A percentile compares a stretch with the other conserved stretches of the same genome.
phyloP scores from a whole-genome alignment of 2,329 filamentous ascomycete genomes.

The Colletotrichum orchidophilum region DNA sequence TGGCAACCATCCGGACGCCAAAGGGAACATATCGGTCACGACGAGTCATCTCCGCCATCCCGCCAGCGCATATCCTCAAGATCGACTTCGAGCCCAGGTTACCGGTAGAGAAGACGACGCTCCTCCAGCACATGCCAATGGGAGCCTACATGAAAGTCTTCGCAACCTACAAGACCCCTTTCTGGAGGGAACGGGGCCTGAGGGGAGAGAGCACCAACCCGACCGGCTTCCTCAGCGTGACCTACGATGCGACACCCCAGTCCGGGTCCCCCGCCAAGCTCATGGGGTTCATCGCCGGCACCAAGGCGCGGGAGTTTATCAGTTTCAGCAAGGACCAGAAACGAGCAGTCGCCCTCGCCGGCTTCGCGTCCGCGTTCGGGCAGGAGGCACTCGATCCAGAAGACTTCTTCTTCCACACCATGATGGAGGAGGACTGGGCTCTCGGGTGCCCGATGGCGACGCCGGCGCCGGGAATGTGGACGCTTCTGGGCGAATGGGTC shows the following conservation, averaged over 20 bases:
- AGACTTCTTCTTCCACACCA: slow-evolving; percentile 30
- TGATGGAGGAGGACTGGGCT: slow-evolving; percentile 33
- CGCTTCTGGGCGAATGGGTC: slow-evolving; percentile 29
- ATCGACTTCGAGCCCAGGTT: slow-evolving; percentile 31
- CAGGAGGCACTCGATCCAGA: slow-evolving; percentile 33
- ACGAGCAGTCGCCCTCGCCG: slow-evolving; percentile 28
- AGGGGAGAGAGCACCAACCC: slow-evolving; percentile 28
- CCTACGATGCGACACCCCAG: slow-evolving; percentile 20
- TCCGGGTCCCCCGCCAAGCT: slow-evolving; percentile 20
- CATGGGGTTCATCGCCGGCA: slow-evolving; percentile 28
- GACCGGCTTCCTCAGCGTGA: slow-evolving; percentile 16
- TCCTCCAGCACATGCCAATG: slow-evolving; percentile 33
- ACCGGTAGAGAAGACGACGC: slow-evolving; percentile 18
- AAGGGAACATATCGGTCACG: slow-evolving; percentile 2
- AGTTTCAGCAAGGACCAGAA: slow-evolving; percentile 26
- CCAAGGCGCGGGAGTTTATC: slow-evolving; percentile 27
- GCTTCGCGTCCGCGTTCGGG: slow-evolving; percentile 31
- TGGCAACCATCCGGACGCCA: slow-evolving; percentile 7
- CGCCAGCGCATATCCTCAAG: slow-evolving; percentile 26
- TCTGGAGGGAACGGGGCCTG: slow-evolving; percentile 32
- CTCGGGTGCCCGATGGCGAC: slow-evolving; percentile 27
- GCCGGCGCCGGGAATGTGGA: slow-evolving; percentile 32
- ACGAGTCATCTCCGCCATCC: slow-evolving; percentile 28
- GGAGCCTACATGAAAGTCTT: slow-evolving; percentile 27
- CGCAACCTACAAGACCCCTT: slow-evolving; percentile 30